Conservation (phyloP, 345 rosid species). For the Populus pruinosa region DNA sequence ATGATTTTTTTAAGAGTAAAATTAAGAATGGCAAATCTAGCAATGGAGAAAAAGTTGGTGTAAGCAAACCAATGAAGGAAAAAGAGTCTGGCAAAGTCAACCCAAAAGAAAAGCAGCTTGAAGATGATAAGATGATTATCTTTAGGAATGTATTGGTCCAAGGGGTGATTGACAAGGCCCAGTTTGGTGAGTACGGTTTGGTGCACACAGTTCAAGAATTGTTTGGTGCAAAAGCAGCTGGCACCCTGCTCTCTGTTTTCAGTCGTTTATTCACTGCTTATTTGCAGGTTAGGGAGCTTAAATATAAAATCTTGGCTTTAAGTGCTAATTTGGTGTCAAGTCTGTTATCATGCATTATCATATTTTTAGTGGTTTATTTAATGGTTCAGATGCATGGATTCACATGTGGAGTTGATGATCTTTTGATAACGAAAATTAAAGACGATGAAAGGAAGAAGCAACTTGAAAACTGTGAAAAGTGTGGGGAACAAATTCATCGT, state of each 20-base stretch:
- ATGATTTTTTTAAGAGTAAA: slow-evolving; percentile 63
- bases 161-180: slow-evolving; percentile 98
- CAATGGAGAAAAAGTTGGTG: slow-evolving; percentile 1
- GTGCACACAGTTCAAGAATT: slow-evolving; percentile 94
- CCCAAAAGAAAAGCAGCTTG: slow-evolving; percentile 29
- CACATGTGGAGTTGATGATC: slow-evolving; percentile 98
- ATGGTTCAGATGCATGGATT: slow-evolving; percentile 86
- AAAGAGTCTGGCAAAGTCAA: slow-evolving; percentile 9
- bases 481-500: slow-evolving; percentile 70
- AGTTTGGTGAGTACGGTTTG: slow-evolving; percentile 92
- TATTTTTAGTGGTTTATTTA: slow-evolving; percentile 26
- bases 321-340: not conserved
- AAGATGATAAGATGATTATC: slow-evolving; percentile 69
- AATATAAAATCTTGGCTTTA: not conserved
- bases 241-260: slow-evolving; percentile 72
- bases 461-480: slow-evolving; percentile 65
- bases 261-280: slow-evolving; percentile 87
- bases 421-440: slow-evolving; percentile 58
- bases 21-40: slow-evolving; percentile 18
- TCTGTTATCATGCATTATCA: slow-evolving; percentile 7
- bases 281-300: slow-evolving; percentile 62
- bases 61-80: not conserved
- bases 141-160: slow-evolving; percentile 63
- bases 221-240: slow-evolving; percentile 86
- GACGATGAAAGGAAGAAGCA: slow-evolving; percentile 67